Percentiles rank a stretch among this genome's conserved stretches.
Evolutionary conservation across 768 basidiomycete species (phyloP).

Genomic region (Arthromyces matolae): DNA sequence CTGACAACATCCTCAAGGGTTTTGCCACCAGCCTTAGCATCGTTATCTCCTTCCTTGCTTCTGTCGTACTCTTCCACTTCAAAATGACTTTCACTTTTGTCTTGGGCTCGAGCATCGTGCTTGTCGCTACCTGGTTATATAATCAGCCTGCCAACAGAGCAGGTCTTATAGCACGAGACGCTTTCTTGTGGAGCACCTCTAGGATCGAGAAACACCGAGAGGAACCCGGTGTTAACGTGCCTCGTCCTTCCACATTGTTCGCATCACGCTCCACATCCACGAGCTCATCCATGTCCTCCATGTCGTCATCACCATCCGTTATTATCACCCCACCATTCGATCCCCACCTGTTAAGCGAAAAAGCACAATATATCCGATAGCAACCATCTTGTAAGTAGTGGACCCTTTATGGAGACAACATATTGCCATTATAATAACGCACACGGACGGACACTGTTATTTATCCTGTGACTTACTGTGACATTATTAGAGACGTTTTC

Average conservation of each 20-base stretch:
- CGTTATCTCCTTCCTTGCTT: conserved; percentile 91
- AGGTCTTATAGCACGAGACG: conserved; percentile 11
- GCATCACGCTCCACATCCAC: conserved; percentile 25
- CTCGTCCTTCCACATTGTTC: conserved; percentile 19
- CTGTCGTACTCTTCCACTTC: conserved; percentile 87
- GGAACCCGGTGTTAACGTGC: conserved; percentile 5
- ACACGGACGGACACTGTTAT: too few relatives aligned
- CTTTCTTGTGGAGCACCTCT: conserved; percentile 16
- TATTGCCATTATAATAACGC: too few relatives aligned
- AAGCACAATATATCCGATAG: conserved; percentile 14
- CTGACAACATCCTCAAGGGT: conserved; percentile 92
- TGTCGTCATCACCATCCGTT: conserved; percentile 25
- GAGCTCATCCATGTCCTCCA: conserved; percentile 29
- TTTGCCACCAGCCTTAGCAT: conserved; percentile 95
- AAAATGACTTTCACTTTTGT: conserved; percentile 82
- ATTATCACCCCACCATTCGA: conserved; percentile 21
- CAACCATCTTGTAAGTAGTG: not conserved
- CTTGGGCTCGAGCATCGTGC: conserved; percentile 78
- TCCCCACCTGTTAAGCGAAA: conserved; percentile 15
- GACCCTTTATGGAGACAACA: too few relatives aligned
- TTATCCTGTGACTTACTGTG: too few relatives aligned
- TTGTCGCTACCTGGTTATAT: conserved; percentile 89
- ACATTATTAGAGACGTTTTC: too few relatives aligned
- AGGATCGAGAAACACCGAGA: conserved; percentile 24
- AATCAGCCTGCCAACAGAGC: conserved; percentile 56